Base-by-base conservation (phyloP, 768 basidiomycete species). In the Ramaria sp. region DNA sequence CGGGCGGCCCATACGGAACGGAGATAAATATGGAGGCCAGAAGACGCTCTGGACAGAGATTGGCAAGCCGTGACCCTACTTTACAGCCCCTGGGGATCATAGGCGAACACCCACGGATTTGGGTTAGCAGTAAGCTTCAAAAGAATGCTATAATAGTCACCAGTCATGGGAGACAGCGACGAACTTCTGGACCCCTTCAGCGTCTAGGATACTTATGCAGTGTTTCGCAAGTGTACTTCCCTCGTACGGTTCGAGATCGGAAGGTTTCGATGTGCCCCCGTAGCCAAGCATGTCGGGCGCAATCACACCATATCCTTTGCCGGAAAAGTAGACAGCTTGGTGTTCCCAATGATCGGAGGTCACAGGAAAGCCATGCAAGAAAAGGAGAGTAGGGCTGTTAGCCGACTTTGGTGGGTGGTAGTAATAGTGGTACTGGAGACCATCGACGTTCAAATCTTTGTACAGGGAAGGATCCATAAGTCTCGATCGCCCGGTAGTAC, bases 281-380 rank as follows among this genome's bases (percentile, higher is more conserved):
- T 75, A 79, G 2, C 78, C 78, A 25, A 79, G 70, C 67, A 75
- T 68, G 59, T 79, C 77, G 2, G 75, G 77, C 1, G 69, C 73
- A 49, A 80, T 62, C 42, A 80, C 56, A 5, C 73, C 70, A 59
- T 75, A 77, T 22, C 76, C 76, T 37, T 62, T 57, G 7, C 58
- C 60, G 32, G 62, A 54, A 62, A 76, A 72, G 57, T 65, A 69
- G 5, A 61, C 52, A 18, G 73, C 65, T 59, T 73, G 70, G 39
- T 68, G 61, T 25, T 63, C 62, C 75, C 75, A 77, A 52, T 70
- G 69, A 50, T 63, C 60, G 0, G 73, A 66, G 18, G 68, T 66
- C 44, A 62, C 64, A 3, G 74, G 74, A 57, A 76, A 76, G 20
- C 75, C 76, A 52, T 78, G 76, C 16, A 72, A 55, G 41, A 76